phyloP scores from a whole-genome alignment of 1,284 basidiomycete genomes.

The Marasmius sp. region DNA sequence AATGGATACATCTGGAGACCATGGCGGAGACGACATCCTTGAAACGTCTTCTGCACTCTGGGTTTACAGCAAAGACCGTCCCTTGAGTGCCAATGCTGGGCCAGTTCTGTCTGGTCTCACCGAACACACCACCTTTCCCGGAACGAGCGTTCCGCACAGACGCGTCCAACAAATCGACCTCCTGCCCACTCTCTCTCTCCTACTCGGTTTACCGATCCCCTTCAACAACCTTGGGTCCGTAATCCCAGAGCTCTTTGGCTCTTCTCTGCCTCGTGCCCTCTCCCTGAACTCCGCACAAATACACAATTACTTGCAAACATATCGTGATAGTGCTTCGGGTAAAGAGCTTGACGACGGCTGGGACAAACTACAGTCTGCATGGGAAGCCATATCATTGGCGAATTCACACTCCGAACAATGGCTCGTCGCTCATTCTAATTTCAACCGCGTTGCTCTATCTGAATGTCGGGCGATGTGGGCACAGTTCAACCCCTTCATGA shows the following conservation, averaged over 20 bases:
- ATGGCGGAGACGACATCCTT: constrained; percentile 87
- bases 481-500: constrained; percentile 83
- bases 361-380: constrained; percentile 47
- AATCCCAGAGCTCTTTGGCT: constrained; percentile 86
- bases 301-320: constrained; percentile 73
- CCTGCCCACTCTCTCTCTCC: constrained; percentile 86
- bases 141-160: constrained; percentile 54
- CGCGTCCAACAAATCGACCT: constrained; percentile 93
- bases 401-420: constrained; percentile 27
- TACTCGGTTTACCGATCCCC: constrained; percentile 91
- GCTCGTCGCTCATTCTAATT: constrained; percentile 46
- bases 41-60: constrained; percentile 90
- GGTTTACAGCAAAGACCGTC: constrained; percentile 80
- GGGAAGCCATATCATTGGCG: constrained; percentile 34
- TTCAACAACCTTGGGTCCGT: constrained; percentile 93
- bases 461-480: constrained; percentile 91
- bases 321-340: constrained; percentile 69
- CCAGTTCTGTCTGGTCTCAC: constrained; percentile 48
- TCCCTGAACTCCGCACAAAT: constrained; percentile 80
- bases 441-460: constrained; percentile 64
- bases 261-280: constrained; percentile 53
- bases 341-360: constrained; percentile 71
- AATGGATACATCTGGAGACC: constrained; percentile 95
- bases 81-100: constrained; percentile 37
- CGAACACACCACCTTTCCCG: constrained; percentile 63